These are phyloP conservation scores for Trametes punicea DNA, from an alignment of 768 basidiomycete species.

Conservation along the genomic window DNA sequence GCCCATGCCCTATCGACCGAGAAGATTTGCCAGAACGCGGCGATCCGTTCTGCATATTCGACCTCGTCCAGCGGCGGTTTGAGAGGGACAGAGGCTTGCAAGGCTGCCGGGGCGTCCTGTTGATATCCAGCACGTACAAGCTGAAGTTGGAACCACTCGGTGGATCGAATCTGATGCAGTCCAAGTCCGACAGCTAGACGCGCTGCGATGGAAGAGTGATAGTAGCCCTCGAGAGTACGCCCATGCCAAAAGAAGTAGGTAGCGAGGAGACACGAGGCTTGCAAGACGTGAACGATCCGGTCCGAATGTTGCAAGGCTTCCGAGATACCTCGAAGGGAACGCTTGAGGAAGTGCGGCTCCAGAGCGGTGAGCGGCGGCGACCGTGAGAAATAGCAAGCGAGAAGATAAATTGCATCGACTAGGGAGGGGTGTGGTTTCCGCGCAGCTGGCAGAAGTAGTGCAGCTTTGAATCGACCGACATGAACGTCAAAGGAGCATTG, in stretches of 20 bases:
- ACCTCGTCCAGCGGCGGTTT: conserved; percentile 37
- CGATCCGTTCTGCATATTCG: conserved; percentile 46
- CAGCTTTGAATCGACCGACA: conserved; percentile 42
- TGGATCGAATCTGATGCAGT: conserved; percentile 48
- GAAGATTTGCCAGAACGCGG: conserved; percentile 61
- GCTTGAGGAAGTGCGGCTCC: conserved; percentile 47
- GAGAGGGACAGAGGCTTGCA: conserved; percentile 26
- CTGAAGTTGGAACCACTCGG: conserved; percentile 23
- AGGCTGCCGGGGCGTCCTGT: conserved; percentile 10
- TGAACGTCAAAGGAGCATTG: conserved; percentile 58
- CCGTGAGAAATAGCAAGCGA: conserved; percentile 54
- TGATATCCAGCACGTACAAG: conserved; percentile 9
- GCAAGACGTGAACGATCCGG: conserved; percentile 54
- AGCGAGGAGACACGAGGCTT: conserved; percentile 57
- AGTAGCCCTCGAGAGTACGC: conserved; percentile 55
- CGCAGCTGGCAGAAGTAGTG: conserved; percentile 25
- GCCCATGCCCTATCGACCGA: conserved; percentile 62
- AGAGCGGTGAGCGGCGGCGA: conserved; percentile 39
- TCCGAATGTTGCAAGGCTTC: conserved; percentile 53
- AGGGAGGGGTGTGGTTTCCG: conserved; percentile 53
- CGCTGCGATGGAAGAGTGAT: conserved; percentile 56
- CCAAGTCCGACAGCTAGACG: conserved; percentile 61
- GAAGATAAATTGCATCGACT: conserved; percentile 57
- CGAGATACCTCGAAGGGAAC: conserved; percentile 48
- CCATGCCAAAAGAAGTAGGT: conserved; percentile 58